phyloP scores from a whole-genome alignment of 768 basidiomycete genomes.

The Lentinus tigrinus region DNA sequence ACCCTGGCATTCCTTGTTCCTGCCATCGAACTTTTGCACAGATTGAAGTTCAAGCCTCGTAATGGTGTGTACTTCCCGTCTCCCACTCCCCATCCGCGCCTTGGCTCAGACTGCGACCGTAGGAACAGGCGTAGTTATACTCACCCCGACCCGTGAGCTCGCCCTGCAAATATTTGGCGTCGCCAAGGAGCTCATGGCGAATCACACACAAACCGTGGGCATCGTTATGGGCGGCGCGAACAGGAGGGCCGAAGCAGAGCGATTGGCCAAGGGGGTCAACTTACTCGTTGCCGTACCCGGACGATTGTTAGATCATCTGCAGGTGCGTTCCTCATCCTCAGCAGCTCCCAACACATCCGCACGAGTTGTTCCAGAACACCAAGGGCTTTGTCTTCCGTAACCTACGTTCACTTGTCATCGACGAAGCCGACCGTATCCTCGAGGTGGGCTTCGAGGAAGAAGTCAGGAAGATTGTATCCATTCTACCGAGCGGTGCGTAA shows the following conservation, averaged over 20 bases:
- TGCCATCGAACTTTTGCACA: conserved; percentile 84
- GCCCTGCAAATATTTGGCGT: conserved; percentile 98
- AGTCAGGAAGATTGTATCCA: conserved; percentile 94
- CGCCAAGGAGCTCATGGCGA: conserved; percentile 90
- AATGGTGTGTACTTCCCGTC: conserved; percentile 55
- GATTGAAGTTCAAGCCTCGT: conserved; percentile 94
- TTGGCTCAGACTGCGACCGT: conserved; percentile 38
- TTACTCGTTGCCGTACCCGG: conserved; percentile 94
- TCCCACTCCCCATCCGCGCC: neutral
- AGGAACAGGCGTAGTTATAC: conserved; percentile 95
- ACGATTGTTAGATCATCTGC: conserved; percentile 90
- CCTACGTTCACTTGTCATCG: conserved; percentile 91
- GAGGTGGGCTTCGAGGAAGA: conserved; percentile 99
- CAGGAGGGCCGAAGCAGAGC: conserved; percentile 90
- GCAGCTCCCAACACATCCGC: too few relatives aligned
- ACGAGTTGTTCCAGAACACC: conserved; percentile 63
- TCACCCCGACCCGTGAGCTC: conserved; percentile 94
- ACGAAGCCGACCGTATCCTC: conserved; percentile 96
- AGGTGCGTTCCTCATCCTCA: conserved; percentile 50
- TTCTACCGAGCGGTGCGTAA: conserved; percentile 81
- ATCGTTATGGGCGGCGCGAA: conserved; percentile 99
- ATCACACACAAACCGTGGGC: conserved; percentile 95
- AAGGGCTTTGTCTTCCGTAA: conserved; percentile 97
- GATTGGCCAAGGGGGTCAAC: conserved; percentile 94
- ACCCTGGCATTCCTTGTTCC: conserved; percentile 96